Base-by-base conservation (phyloP, 2,329 filamentous ascomycete species). In the Arthrobotrys sinensis region DNA sequence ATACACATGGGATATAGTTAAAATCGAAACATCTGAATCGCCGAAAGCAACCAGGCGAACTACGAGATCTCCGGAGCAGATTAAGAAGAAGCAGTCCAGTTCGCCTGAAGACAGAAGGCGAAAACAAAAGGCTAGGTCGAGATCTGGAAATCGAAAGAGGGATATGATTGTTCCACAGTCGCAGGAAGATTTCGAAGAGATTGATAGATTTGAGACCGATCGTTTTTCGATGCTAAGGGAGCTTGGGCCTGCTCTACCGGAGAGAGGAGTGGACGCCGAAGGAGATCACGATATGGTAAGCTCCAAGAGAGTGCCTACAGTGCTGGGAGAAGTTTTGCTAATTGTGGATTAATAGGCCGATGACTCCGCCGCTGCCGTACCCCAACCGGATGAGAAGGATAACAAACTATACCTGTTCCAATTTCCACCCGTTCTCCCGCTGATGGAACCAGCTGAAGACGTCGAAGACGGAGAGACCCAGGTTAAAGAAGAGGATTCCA, bases 351-450 rank as follows among this genome's bases (percentile, higher is more conserved):
- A 52, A 28, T 38, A 76, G 76, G 62, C 12, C 11, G 71, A 66
- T 12, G 70, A 73, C 19, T 45, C 73, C 11, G 40, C 40, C 4
- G 40, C 16, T 62, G 32, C 28, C n/a, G 40, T 14, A 24, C 60
- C 46, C 28, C 38, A 16, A 14, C 81, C 80, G 45, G 65, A 72
- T 16, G 80, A 82, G 40, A 80, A 80, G 50, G 80, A 82, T 46
- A 81, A 82, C 38, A 80, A 81, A 43, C 70, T 82, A 50, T 82
- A 81, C 53, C 75, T 81, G 32, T 82, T 82, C 50, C 81, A 82
- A 53, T 81, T 82, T 34, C 81, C 81, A 8, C 79, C 78, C 6
- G 78, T 82, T 19, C 65, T 82, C 40, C 81, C 81, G 4, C 76
- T 80, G 8, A 73, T 82, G 24, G 57, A 79, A 34, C 40, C 76